Evolutionary conservation across 2,329 filamentous ascomycete species (phyloP), one percentile per base, ranked within the genome.

Genomic region (Colletotrichum somersetense): DNA sequence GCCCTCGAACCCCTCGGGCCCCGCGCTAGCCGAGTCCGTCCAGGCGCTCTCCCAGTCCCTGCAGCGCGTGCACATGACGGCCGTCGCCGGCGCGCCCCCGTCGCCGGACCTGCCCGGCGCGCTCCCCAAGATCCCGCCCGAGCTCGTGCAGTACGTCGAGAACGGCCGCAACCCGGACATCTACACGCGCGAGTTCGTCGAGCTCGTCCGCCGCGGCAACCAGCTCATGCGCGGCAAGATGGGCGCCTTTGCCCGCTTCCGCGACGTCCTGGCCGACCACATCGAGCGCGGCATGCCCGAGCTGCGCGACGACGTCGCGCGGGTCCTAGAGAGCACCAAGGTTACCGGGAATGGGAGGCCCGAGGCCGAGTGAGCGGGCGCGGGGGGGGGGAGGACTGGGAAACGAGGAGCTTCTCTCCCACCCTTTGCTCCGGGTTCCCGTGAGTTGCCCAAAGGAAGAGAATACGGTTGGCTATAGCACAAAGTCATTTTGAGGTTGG

Each of bases 131-230:
- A 85, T 91, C 30, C 90, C 90, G 2, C 87, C 87, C 63, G 90
- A 92, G 77, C 86, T 92, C 16, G 85, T 92, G 72, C 85, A 89
- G 77, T 93, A 93, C 82, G 91, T 93, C 76, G 91, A 93, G 80
- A 89, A 89, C 78, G 91, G 91, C 56, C 89, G 91, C 62, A 93
- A 93, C 83, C 91, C 91, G 2, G 91, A 93, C 81, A 92, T 93
- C 76, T 93, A 93, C 84, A 93, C 91, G 66, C 86, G 91, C 77
- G 91, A 93, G 83, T 92, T 93, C 77, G 90, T 92, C 77, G 91
- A 93, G 87, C 85, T 91, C 64, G 90, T 91, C 33, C 83, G 90
- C 66, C 85, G 90, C 58, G 85, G 87, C 52, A 93, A 93, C 82
- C 91, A 92, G 85, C 83, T 91, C 73, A 86, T 91, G 83, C 85